Evolutionary conservation across 495 filamentous ascomycete genomes (phyloP), one percentile per base, ranked within the genome.

Genomic region (Neurospora sp.): DNA sequence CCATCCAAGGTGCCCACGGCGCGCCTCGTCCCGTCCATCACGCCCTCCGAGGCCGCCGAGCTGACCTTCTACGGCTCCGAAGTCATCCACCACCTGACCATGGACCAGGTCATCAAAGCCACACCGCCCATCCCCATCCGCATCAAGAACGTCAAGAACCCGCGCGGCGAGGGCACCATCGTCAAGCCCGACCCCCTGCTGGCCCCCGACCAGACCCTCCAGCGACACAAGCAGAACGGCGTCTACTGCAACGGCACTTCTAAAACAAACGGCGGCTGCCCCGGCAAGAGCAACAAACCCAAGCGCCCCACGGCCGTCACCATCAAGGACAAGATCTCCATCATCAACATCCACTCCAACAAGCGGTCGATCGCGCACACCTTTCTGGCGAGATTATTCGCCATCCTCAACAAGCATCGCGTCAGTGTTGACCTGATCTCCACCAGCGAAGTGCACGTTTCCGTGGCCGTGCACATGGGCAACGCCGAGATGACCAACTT

Each of bases 111-210:
- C 69, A 97, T 98, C 80, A 92, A 90, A 69, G 94, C 95, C 3
- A 87, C 88, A 70, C 89, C 89, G 0, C 88, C 88, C 16, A 98
- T 98, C 80, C 93, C 91, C 10, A 96, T 98, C 76, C 92, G 96
- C 72, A 98, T 98, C 82, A 98, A 98, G 85, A 98, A 99, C 80
- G 96, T 98, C 79, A 94, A 96, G 84, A 97, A 98, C 77, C 94
- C 96, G 0, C 88, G 90, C 48, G 92, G 93, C 71, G 87, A 89
- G 72, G 96, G 96, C 69, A 99, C 96, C 38, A 85, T 97, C 70
- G 94, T 99, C 75, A 90, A 93, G 76, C 86, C 86, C 16, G 85
- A 88, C 73, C 83, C 83, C 1, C 78, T 84, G 12, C 82, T 84
- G 40, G 81, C 82, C 2, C 78, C 85, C 2, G 80, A 80, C 37